Evolutionary conservation across 1,139 yeast genomes (phyloP).

Genomic region (Candida frijolesensis): DNA sequence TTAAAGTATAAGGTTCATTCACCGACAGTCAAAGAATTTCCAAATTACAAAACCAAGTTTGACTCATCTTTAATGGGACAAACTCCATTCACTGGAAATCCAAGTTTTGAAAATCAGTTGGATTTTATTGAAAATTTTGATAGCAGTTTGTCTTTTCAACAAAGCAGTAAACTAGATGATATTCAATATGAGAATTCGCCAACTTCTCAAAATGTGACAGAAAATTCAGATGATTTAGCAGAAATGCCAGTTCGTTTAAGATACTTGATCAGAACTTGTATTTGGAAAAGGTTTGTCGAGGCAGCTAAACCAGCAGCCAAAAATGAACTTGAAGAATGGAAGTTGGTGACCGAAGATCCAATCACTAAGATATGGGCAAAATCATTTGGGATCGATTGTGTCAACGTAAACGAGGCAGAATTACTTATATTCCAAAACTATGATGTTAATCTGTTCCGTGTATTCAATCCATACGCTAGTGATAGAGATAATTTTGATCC

Average conservation of each 20-base stretch:
- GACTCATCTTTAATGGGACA: conserved; percentile 31
- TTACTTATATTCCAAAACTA: conserved; percentile 39
- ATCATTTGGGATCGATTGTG: conserved; percentile 53
- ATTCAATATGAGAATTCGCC: conserved; percentile 38
- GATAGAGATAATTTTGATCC: conserved; percentile 27
- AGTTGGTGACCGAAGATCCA: conserved; percentile 56
- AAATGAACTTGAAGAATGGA: conserved; percentile 42
- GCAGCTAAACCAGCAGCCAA: conserved; percentile 11
- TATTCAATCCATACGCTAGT: conserved; percentile 31
- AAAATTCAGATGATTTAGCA: conserved; percentile 38
- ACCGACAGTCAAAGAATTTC: conserved; percentile 51
- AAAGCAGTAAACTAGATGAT: conserved; percentile 23
- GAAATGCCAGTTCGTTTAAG: conserved; percentile 51
- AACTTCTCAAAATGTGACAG: conserved; percentile 29
- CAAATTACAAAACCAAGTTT: conserved; percentile 41
- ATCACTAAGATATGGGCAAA: conserved; percentile 56
- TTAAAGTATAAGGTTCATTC: conserved; percentile 43
- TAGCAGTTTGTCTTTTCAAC: conserved; percentile 12
- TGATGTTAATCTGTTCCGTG: conserved; percentile 32
- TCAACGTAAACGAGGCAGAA: conserved; percentile 57
- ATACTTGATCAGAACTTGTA: conserved; percentile 52
- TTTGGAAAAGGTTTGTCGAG: conserved; percentile 48
- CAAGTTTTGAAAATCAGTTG: conserved; percentile 3
- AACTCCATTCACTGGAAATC: not conserved
- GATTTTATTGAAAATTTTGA: conserved; percentile 14